These are phyloP conservation scores for Ophiorrhiza pumila DNA, from an alignment of 257 asterid genomes.

Conservation along the genomic window DNA sequence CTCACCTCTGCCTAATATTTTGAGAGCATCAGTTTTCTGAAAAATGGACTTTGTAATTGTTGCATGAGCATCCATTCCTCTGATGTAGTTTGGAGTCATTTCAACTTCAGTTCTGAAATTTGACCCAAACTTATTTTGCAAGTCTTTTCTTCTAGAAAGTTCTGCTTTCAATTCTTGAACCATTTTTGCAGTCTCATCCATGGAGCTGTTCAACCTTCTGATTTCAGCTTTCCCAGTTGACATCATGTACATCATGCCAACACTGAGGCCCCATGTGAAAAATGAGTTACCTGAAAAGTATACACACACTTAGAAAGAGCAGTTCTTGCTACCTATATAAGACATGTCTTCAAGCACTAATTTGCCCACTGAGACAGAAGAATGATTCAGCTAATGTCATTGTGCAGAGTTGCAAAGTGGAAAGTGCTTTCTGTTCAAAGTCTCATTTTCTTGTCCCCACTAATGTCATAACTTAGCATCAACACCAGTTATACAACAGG, in stretches of 20 bases:
- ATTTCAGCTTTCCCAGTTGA: slow-evolving; percentile 69
- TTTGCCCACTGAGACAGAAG: background rate
- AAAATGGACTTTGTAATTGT: background rate
- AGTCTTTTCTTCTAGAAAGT: slow-evolving; percentile 38
- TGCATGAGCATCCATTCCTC: slow-evolving; percentile 13
- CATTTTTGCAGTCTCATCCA: slow-evolving; percentile 56
- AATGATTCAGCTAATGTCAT: background rate
- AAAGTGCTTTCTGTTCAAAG: slow-evolving; percentile 1
- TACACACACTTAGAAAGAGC: background rate
- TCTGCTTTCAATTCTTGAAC: slow-evolving; percentile 63
- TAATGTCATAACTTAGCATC: background rate
- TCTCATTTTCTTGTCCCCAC: background rate
- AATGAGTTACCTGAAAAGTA: slow-evolving; percentile 43
- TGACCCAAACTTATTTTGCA: slow-evolving; percentile 14
- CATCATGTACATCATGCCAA: slow-evolving; percentile 77
- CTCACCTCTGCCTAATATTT: slow-evolving; percentile 9
- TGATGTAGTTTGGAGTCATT: background rate
- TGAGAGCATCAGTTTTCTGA: slow-evolving; percentile 18
- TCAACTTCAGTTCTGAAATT: slow-evolving; percentile 23
- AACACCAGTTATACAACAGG: background rate
- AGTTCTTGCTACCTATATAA: background rate
- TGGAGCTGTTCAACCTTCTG: slow-evolving; percentile 42
- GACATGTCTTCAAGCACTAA: background rate
- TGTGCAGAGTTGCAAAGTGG: background rate
- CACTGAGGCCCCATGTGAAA: slow-evolving; percentile 65